These are phyloP conservation scores for Heliocybe sulcata DNA, from an alignment of 1,284 basidiomycete genomes.

Conservation along the genomic window DNA sequence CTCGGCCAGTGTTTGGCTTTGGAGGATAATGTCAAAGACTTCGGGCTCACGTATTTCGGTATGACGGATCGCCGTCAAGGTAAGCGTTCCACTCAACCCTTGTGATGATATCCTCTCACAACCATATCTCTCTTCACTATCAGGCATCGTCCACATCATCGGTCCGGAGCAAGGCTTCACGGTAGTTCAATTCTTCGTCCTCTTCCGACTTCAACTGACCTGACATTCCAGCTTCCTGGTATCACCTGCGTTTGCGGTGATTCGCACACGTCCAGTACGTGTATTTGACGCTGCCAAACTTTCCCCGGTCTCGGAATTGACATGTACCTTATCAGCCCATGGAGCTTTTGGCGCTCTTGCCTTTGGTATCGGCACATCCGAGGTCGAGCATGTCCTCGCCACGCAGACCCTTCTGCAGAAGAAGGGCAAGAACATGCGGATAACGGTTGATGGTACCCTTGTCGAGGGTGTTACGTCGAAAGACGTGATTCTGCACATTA, in stretches of 20 bases:
- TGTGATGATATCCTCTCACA: neutral
- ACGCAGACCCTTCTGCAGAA: slow-evolving; percentile 91
- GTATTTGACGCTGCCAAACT: neutral
- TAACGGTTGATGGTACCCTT: slow-evolving; percentile 84
- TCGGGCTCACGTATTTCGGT: slow-evolving; percentile 93
- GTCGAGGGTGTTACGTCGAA: slow-evolving; percentile 89
- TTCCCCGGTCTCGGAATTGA: neutral
- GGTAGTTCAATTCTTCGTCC: slow-evolving; percentile 30
- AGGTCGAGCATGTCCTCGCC: slow-evolving; percentile 95
- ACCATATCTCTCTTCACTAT: neutral
- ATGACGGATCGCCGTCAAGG: slow-evolving; percentile 89
- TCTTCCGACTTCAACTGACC: neutral
- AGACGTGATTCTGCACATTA: slow-evolving; percentile 93
- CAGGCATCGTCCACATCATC: slow-evolving; percentile 93
- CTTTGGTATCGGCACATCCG: slow-evolving; percentile 95
- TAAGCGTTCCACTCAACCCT: slow-evolving; percentile 19
- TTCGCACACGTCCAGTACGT: slow-evolving; percentile 86
- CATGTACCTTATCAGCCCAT: slow-evolving; percentile 51
- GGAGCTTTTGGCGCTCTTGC: slow-evolving; percentile 95
- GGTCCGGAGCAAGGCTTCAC: slow-evolving; percentile 97
- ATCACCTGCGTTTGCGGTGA: slow-evolving; percentile 96
- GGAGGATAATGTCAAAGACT: slow-evolving; percentile 94
- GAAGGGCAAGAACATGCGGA: slow-evolving; percentile 95
- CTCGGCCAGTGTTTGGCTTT: slow-evolving; percentile 87
- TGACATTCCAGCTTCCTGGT: slow-evolving; percentile 67